phyloP scores from a whole-genome alignment of 257 asterid genomes.

The Cruciata laevipes region DNA sequence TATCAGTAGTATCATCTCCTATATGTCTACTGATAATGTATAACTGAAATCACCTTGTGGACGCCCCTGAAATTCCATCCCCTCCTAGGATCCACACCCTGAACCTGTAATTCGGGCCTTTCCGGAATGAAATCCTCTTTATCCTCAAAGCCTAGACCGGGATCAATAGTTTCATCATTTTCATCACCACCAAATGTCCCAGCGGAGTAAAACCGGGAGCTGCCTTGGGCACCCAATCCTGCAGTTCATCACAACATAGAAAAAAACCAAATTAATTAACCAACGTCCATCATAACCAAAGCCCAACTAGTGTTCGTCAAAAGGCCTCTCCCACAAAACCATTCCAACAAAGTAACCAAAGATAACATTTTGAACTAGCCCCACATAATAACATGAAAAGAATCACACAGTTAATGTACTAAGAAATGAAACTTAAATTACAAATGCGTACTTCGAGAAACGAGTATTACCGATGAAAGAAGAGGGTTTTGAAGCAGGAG shows the following conservation, averaged over 20 bases:
- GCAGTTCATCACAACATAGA: slow-evolving; percentile 11
- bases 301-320: slow-evolving; percentile 18
- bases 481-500: slow-evolving; percentile 21
- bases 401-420: not conserved
- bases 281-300: not conserved
- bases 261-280: not conserved
- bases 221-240: slow-evolving; percentile 39
- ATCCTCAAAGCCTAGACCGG: slow-evolving; percentile 34
- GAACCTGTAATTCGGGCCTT: slow-evolving; percentile 61
- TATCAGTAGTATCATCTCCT: not conserved
- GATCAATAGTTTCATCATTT: slow-evolving; percentile 19
- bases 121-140: slow-evolving; percentile 44
- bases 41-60: slow-evolving; percentile 49
- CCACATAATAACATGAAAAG: not conserved
- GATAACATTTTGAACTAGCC: not conserved
- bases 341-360: not conserved
- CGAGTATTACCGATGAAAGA: slow-evolving; percentile 27
- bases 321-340: slow-evolving; percentile 9
- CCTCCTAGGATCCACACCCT: slow-evolving; percentile 76
- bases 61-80: slow-evolving; percentile 98
- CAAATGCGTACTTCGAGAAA: not conserved
- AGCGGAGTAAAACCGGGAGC: slow-evolving; percentile 54
- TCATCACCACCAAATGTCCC: slow-evolving; percentile 32
- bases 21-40: not conserved
- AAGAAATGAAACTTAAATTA: not conserved